Evolutionary conservation across 2,329 filamentous ascomycete genomes (phyloP), one percentile per base, ranked within the genome.

Genomic region (Diplodia scrobiculata): DNA sequence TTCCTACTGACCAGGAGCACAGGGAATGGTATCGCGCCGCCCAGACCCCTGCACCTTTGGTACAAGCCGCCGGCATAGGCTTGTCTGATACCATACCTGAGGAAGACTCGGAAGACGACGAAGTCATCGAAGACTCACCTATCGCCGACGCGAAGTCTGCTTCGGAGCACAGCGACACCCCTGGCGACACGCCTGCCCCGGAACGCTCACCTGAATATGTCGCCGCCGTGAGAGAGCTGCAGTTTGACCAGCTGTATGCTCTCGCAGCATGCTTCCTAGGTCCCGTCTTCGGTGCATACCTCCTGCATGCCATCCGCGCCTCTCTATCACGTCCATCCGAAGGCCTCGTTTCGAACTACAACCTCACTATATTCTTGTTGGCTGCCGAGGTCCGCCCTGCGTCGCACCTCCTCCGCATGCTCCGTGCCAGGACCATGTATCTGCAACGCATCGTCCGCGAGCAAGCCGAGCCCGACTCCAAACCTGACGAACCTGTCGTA

Each of bases 271-370:
- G 92, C 76, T 96, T 97, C 72, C 68, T 89, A 32, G 89, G 91
- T 34, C 94, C 94, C 0, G 73, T 91, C 0, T 74, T 92, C 3
- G 91, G 91, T n/a, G 91, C 93, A 32, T 95, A 90, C 78, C 81
- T 97, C 47, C 82, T 98, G 11, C 93, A 97, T 74, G 81, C 86
- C 21, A 90, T 97, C 67, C 87, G 94, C 60, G 85, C 84, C 9
- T 91, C 94, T 72, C 85, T 98, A 19, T 93, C 90, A 27, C 84
- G 91, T 1, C 91, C 91, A 0, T 92, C 92, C 0, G 92, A 96
- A 75, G 91, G 91, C 1, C 82, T 98, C 11, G 89, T 98, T 6
- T 96, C 92, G 4, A 91, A 97, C 76, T 96, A 94, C 79, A 97
- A 97, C 76, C 83, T 98, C 65, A 92, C 89, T 13, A 91, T 98